Conservation (phyloP, 176 grass and related monocot species). For the Hsuehochloa calcarea region DNA sequence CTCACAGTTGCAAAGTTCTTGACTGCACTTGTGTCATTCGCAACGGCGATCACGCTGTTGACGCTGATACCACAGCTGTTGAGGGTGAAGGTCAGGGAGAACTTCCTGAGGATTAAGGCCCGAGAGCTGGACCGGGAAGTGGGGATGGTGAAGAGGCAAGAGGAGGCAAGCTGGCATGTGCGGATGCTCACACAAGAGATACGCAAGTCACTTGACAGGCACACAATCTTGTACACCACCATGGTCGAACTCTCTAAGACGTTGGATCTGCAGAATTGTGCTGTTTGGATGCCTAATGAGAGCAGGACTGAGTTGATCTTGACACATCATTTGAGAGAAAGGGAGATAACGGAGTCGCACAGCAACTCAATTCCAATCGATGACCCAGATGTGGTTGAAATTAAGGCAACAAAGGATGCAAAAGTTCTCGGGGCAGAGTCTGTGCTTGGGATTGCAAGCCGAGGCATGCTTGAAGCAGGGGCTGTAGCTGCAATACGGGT, state of each 20-base stretch:
- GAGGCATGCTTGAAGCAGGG: conserved; percentile 39
- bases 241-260: conserved; percentile 77
- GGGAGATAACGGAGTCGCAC: conserved; percentile 33
- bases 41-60: conserved; percentile 63
- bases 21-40: conserved; percentile 71
- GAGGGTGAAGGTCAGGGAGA: conserved; percentile 81
- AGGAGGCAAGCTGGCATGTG: conserved; percentile 73
- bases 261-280: conserved; percentile 65
- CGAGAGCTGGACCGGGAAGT: conserved; percentile 65
- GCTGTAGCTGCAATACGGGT: conserved; percentile 65
- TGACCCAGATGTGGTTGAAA: conserved; percentile 52
- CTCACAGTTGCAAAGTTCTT: conserved; percentile 81
- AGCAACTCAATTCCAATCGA: conserved; percentile 34
- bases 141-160: conserved; percentile 63
- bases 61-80: conserved; percentile 80
- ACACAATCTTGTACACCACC: conserved; percentile 75
- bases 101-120: conserved; percentile 65
- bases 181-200: conserved; percentile 86
- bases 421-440: conserved; percentile 48
- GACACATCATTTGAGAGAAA: conserved; percentile 63
- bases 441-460: conserved; percentile 50
- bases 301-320: conserved; percentile 53
- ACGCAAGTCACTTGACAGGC: conserved; percentile 65
- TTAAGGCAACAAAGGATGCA: conserved; percentile 52
- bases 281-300: conserved; percentile 77